phyloP scores from a whole-genome alignment of 768 basidiomycete species.

The Pisolithus albus region DNA sequence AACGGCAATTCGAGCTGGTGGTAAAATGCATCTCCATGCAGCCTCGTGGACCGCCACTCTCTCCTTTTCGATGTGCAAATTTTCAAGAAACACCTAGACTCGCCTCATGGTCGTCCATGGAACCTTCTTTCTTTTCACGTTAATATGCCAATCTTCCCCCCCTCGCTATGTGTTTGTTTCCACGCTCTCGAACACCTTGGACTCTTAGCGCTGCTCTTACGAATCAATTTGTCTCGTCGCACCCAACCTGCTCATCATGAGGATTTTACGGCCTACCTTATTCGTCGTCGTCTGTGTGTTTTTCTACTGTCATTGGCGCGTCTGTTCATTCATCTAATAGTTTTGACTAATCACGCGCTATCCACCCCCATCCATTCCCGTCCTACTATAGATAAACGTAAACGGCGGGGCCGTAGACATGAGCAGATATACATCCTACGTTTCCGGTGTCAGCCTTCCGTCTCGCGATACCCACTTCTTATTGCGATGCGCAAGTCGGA shows the following conservation, averaged over 20 bases:
- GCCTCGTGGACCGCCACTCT: slow-evolving; percentile 7
- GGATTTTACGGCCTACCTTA: slow-evolving; percentile 37
- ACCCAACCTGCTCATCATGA: slow-evolving; percentile 38
- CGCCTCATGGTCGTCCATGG: slow-evolving; percentile 13
- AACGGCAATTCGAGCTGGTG: slow-evolving; percentile 41
- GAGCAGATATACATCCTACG: slow-evolving; percentile 37
- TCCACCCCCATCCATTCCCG: slow-evolving; percentile 23
- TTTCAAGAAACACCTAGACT: slow-evolving; percentile 13
- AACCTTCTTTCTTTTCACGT: slow-evolving; percentile 14
- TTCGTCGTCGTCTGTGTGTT: slow-evolving; percentile 31
- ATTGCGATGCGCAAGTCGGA: slow-evolving; percentile 45
- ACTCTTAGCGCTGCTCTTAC: slow-evolving; percentile 60
- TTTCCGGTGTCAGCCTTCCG: slow-evolving; percentile 38
- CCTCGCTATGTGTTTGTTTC: slow-evolving; percentile 17
- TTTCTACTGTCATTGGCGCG: slow-evolving; percentile 29
- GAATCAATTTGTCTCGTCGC: slow-evolving; percentile 51
- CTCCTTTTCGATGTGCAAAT: slow-evolving; percentile 5
- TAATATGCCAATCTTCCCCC: slow-evolving; percentile 10
- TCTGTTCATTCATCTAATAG: slow-evolving; percentile 12
- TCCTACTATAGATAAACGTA: slow-evolving; percentile 36
- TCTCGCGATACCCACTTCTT: slow-evolving; percentile 48
- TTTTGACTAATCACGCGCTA: slow-evolving; percentile 11
- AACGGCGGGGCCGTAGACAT: slow-evolving; percentile 37
- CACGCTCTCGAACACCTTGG: slow-evolving; percentile 29
- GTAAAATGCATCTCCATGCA: slow-evolving; percentile 25